Evolutionary conservation across 2,329 filamentous ascomycete species (phyloP), one percentile per base, ranked within the genome.

Genomic region (Talaromyces islandicus): DNA sequence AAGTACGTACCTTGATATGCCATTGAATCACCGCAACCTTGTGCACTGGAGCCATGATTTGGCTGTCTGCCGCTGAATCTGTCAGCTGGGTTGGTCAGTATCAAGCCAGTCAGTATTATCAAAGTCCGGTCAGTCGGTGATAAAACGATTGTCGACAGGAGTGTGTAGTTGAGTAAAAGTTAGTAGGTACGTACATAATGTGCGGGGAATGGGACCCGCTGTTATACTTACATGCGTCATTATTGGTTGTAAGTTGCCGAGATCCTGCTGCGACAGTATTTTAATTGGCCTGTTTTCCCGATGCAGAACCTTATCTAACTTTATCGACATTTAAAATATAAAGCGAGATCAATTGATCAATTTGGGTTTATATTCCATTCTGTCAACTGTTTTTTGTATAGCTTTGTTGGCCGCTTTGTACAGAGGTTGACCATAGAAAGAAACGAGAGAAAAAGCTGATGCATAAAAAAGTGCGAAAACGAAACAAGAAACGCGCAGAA

Each of bases 11-110:
- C 64, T 74, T 71, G 60, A 75, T 73, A 41, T 70, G 69, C 71
- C 73, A 75, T 64, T 75, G 73, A 21, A 72, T 70, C 7, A 73
- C 67, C 21, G 72, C 72, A 7, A 75, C 65, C n/a, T 70, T 70
- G 24, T 64, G 68, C n/a, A 62, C 66, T 17, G 70, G 65, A 9
- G 71, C 64, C 72, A 73, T 71, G n/a, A 21, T 55, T n/a, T n/a
- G 17, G 12, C 24, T 27, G 11, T 29, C 12, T 14, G 21, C 4
- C n/a, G 21, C n/a, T 27, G 14, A 38, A 14, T 38, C 35, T 6
- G 35, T 38, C 35, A 38, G 35, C 35, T 38, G 35, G 14, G 7
- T 38, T n/a, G 9, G 35, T n/a, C 17, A 38, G 17, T 38, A 38
- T 35, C 3, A 35, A 14, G 14, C 6, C 35, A 7, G 35, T n/a